Evolutionary conservation across 2,329 filamentous ascomycete genomes (phyloP), one percentile per base, ranked within the genome.

Genomic region (Lithohypha guttulata): DNA sequence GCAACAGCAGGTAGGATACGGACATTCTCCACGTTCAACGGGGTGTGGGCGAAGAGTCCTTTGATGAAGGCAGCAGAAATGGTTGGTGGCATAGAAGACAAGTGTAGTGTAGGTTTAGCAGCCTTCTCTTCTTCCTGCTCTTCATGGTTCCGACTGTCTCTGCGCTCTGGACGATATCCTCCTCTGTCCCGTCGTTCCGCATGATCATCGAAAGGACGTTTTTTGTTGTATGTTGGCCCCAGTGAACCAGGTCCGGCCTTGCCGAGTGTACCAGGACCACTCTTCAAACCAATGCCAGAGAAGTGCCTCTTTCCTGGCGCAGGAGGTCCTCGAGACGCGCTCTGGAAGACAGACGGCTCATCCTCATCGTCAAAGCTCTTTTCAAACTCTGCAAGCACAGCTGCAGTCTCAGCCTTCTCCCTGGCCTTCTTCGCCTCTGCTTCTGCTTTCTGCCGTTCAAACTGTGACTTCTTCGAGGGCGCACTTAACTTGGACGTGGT

Each of bases 361-460:
- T 67, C 68, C 4, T 21, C 37, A 47, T 65, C 66, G 41, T 66
- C 68, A 46, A 69, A 71, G 14, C 66, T 85, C 60, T 89, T 89
- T 41, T 91, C 76, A 50, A 94, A 94, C 49, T 89, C 84, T 51
- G 85, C 77, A 59, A 87, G 83, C 1, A 86, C 84, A 17, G 84
- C 85, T 15, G 82, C 84, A 5, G 84, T 93, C 62, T 94, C 87
- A 49, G 81, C 84, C 53, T 81, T 81, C 60, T 93, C 87, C 50
- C 84, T 75, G 51, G 75, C 72, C 43, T 83, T 79, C 64, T 94
- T 94, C 17, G 84, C 85, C 66, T 93, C 85, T 41, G 83, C 84
- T 58, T 93, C 85, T 43, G 84, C 84, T 59, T 83, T 85, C 59
- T 93, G 83, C 52, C 80, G 79, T 63, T 94, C 87, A 58, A 93